phyloP scores from a whole-genome alignment of 306 rosid species.

The Erythrophleum fordii region DNA sequence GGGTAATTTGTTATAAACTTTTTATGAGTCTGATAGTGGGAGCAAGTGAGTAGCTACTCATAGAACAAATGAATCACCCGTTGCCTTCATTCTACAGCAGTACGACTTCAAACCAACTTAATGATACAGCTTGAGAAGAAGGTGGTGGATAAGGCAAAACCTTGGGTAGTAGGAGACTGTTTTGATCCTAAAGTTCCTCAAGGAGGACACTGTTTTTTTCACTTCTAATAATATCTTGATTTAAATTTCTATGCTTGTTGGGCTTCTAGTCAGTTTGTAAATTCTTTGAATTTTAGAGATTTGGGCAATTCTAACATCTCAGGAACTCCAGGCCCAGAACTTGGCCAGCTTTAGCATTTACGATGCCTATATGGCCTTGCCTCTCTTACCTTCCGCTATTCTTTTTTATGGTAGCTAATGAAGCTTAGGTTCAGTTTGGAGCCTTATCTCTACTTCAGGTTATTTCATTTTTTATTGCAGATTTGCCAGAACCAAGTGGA shows the following conservation, averaged over 20 bases:
- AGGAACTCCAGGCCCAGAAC: conserved; percentile 87
- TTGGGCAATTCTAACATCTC: conserved; percentile 89
- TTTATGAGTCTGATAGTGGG: no score
- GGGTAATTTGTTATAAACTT: no score
- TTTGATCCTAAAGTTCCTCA: no score
- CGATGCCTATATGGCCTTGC: conserved; percentile 71
- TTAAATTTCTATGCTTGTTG: neutral
- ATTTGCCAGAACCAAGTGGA: neutral
- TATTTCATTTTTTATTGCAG: neutral
- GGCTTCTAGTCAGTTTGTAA: conserved; percentile 26
- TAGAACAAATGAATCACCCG: no score
- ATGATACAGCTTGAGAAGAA: no score
- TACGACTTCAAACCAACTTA: no score
- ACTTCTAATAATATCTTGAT: neutral
- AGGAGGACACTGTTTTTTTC: no score
- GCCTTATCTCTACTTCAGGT: neutral
- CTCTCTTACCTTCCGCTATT: no score
- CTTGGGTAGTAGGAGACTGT: no score
- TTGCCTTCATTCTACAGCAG: no score
- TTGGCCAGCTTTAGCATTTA: conserved; percentile 77
- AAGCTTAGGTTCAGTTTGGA: conserved; percentile 9
- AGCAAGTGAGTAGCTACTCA: no score
- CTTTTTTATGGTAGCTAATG: neutral
- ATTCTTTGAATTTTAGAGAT: conserved; percentile 70
- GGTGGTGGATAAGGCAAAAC: no score